phyloP scores from a whole-genome alignment of 2,329 filamentous ascomycete species.

The Fusarium camptoceras region DNA sequence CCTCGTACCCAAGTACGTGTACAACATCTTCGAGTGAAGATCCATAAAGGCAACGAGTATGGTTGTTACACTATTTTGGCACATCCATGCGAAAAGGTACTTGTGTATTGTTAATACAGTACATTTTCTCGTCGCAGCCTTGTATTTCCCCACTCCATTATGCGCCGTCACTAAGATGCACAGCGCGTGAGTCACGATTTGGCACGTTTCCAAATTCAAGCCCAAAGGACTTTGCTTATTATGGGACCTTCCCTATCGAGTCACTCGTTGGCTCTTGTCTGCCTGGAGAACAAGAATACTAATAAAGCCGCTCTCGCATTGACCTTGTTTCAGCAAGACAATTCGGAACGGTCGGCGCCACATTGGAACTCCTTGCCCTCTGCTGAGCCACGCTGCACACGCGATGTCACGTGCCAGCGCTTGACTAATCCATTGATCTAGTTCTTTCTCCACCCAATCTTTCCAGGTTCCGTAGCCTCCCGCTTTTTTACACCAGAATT shows the following conservation, averaged over 20 bases:
- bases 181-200: conserved; percentile 44
- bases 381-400: conserved; percentile 41
- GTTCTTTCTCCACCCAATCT: conserved; percentile 38
- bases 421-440: conserved; percentile 48
- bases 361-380: conserved; percentile 14
- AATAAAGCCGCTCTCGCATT: conserved; percentile 40
- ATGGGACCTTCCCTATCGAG: conserved; percentile 37
- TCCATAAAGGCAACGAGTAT: conserved; percentile 12
- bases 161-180: conserved; percentile 40
- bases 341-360: conserved; percentile 43
- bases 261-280: conserved; percentile 35
- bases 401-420: conserved; percentile 45
- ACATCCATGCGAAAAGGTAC: conserved; percentile 6
- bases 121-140: conserved; percentile 45
- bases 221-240: conserved; percentile 34
- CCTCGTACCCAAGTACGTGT: conserved; percentile 21
- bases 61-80: background rate
- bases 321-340: conserved; percentile 15
- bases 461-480: conserved; percentile 41
- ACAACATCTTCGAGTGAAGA: conserved; percentile 36
- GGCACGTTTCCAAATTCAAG: conserved; percentile 20
- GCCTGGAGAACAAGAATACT: conserved; percentile 44
- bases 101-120: conserved; percentile 37
- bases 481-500: conserved; percentile 51
- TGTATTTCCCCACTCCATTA: conserved; percentile 35